These are phyloP conservation scores for Aristolochia contorta DNA, from an alignment of 164 flowering plant species.

Conservation along the genomic window DNA sequence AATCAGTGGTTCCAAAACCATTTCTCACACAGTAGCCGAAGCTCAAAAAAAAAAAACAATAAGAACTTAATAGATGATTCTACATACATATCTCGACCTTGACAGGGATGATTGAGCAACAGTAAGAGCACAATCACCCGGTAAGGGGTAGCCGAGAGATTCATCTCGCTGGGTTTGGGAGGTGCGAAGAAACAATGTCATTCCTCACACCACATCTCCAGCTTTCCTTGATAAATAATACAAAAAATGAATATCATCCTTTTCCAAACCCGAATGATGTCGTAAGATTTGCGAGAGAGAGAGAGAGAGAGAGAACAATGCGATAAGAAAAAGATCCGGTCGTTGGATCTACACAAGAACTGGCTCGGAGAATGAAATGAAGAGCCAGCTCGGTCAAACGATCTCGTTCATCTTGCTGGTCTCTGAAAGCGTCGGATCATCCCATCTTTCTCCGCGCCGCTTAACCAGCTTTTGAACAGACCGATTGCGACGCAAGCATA, in stretches of 20 bases:
- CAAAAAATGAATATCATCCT: not conserved
- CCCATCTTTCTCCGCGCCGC: not conserved
- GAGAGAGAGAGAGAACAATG: not conserved
- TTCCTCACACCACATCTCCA: conserved; percentile 12
- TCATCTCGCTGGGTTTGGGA: conserved; percentile 12
- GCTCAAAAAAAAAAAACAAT: not conserved
- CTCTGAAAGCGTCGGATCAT: conserved; percentile 8
- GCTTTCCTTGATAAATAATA: not conserved
- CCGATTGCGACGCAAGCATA: too few relatives aligned
- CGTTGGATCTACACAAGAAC: conserved; percentile 2
- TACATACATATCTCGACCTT: conserved; percentile 5
- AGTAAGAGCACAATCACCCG: conserved; percentile 5
- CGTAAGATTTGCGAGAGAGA: too few relatives aligned
- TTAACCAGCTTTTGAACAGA: conserved; percentile 2
- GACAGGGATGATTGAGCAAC: conserved; percentile 7
- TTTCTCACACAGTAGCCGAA: too few relatives aligned
- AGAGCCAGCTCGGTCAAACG: conserved; percentile 4
- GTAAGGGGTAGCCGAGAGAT: not conserved
- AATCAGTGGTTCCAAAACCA: not conserved
- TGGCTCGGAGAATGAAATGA: not conserved
- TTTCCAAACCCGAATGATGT: not conserved
- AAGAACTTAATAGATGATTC: not conserved
- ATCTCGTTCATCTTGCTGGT: conserved; percentile 7
- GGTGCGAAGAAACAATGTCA: conserved; percentile 8
- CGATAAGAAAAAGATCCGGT: too few relatives aligned